Percentiles rank a stretch among this genome's conserved stretches.
phyloP scores from a whole-genome alignment of 352 stramenopile species.

The Proteromonas lacertae region DNA sequence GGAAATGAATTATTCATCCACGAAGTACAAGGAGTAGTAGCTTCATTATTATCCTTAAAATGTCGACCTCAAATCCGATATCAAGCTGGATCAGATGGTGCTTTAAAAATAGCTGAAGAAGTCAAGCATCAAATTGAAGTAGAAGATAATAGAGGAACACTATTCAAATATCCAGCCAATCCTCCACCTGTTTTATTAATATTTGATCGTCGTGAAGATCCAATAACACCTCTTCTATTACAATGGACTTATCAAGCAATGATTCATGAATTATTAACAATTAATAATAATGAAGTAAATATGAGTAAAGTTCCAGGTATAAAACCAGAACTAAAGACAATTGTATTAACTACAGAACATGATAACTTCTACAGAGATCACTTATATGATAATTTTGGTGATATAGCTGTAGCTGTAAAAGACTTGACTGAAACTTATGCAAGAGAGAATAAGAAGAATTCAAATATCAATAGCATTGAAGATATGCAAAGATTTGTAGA shows the following conservation, averaged over 20 bases:
- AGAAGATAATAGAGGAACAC: conserved; percentile 63
- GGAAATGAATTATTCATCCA: conserved; percentile 32
- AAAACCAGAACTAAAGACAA: conserved; percentile 77
- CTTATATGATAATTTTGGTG: conserved; percentile 86
- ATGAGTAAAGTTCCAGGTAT: conserved; percentile 62
- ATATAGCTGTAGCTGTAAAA: conserved; percentile 55
- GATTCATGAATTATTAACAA: conserved; percentile 87
- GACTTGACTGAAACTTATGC: conserved; percentile 71
- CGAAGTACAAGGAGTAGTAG: conserved; percentile 61
- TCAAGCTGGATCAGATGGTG: conserved; percentile 12
- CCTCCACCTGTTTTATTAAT: conserved; percentile 40
- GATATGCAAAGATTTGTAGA: conserved; percentile 98
- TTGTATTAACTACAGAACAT: conserved; percentile 61
- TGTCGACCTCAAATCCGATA: conserved; percentile 75
- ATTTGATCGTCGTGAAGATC: conserved; percentile 86
- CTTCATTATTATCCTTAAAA: conserved; percentile 70
- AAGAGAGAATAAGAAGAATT: conserved; percentile 49
- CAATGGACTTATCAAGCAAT: conserved; percentile 49
- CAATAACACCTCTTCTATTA: conserved; percentile 73
- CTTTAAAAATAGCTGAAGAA: conserved; percentile 53
- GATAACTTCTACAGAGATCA: conserved; percentile 83
- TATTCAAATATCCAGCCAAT: neutral
- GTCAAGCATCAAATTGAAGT: conserved; percentile 65
- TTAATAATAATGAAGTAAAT: conserved; percentile 88
- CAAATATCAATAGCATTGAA: conserved; percentile 53